Base-by-base conservation (phyloP, 768 basidiomycete species). In the Daedaleopsis nitida region DNA sequence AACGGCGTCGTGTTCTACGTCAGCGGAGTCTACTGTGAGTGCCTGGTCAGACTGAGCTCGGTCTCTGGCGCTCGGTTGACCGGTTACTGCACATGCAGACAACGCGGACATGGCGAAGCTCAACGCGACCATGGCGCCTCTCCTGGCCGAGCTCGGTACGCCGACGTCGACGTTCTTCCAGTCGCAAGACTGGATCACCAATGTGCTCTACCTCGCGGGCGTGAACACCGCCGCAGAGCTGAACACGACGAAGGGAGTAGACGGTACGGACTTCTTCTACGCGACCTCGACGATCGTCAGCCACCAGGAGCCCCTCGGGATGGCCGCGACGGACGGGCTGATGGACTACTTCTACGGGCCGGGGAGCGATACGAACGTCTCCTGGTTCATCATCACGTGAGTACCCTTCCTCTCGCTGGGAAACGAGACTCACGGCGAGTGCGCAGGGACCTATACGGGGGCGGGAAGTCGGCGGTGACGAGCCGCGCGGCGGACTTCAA, bases 311-410 rank as follows among this genome's bases (percentile, higher is more conserved):
- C 51, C 51, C 2, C 16, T 52, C 11, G 37, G 34, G 32, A n/a
- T 16, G 14, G 2, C 51, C 9, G 14, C 51, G 27, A 8, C 51
- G 4, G 51, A 52, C 21, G 51, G 27, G 51, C 51, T 52, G 27
- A 35, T 52, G 34, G 14, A 35, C 17, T 52, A 52, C 51, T 52
- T 52, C 37, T 52, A 52, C 13, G 51, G 51, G 10, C 51, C 51
- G 34, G 51, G 51, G 17, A 38, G 21, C 14, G 34, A 38, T 12
- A 35, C 32, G 11, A 21, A 24, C 7, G 51, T 52, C 32, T 17
- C 10, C 11, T 52, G 51, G 51, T 52, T 52, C 51, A 21, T 52
- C 51, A 52, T 52, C 51, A 34, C 34, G 34, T 52, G 21, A 24
- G 47, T 27, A n/a, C 23, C 7, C 21, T n/a, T 43, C 42, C 4